Evolutionary conservation across 2,329 filamentous ascomycete genomes (phyloP).

Genomic region (Chaetomiaceae sp.): DNA sequence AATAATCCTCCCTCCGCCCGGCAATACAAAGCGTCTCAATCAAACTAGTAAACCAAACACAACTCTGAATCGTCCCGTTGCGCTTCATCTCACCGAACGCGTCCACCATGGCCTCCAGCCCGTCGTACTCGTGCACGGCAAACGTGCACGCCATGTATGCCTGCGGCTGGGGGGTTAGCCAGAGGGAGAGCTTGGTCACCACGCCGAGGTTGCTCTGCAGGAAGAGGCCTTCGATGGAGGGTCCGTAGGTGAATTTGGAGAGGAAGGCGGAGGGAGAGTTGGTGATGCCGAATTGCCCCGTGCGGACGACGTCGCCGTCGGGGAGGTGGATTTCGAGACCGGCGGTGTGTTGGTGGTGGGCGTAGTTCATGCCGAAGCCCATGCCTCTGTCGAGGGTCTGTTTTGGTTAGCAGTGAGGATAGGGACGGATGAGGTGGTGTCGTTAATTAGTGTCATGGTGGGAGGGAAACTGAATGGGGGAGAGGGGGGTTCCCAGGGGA

Average conservation of each 20-base stretch:
- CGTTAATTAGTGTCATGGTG: too few relatives aligned
- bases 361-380: constrained; percentile 34
- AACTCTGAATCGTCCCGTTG: constrained; percentile 38
- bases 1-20: constrained; percentile 39
- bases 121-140: constrained; percentile 41
- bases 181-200: constrained; percentile 51
- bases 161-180: constrained; percentile 37
- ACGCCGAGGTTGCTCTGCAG: constrained; percentile 50
- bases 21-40: constrained; percentile 43
- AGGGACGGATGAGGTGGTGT: too few relatives aligned
- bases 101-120: constrained; percentile 41
- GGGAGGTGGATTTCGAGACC: constrained; percentile 29
- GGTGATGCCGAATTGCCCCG: constrained; percentile 31
- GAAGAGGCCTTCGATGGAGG: constrained; percentile 45
- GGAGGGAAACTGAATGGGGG: background rate
- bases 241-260: constrained; percentile 38
- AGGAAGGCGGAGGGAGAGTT: constrained; percentile 37
- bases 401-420: background rate
- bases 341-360: constrained; percentile 21
- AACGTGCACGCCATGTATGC: constrained; percentile 44
- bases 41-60: constrained; percentile 42
- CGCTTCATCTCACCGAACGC: constrained; percentile 40
- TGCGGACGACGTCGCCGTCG: constrained; percentile 28
- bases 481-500: background rate
- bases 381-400: constrained; percentile 38